Conservation (phyloP, 169 alveolate genomes). For the Sarcocystis neurona region DNA sequence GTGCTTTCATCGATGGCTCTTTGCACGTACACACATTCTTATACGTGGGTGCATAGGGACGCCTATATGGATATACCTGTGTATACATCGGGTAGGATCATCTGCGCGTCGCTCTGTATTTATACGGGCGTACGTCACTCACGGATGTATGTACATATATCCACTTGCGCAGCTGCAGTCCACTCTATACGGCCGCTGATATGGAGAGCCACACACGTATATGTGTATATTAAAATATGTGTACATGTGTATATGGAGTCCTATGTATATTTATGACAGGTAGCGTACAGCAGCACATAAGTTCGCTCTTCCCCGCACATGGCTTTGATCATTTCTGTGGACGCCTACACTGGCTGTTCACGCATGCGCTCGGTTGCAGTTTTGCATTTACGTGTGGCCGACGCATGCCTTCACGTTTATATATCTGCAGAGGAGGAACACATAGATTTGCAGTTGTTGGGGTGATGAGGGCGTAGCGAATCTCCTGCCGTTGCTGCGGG, state of each 20-base stretch:
- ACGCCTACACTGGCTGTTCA: too few relatives aligned
- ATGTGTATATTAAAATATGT: too few relatives aligned
- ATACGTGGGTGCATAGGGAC: neutral
- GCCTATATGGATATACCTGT: neutral
- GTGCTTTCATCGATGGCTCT: neutral
- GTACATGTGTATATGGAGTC: neutral
- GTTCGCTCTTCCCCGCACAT: neutral
- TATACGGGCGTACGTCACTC: too few relatives aligned
- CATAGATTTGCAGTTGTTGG: too few relatives aligned
- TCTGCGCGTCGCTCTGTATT: neutral
- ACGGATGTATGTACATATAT: neutral
- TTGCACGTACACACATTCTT: neutral
- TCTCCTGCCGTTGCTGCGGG: too few relatives aligned
- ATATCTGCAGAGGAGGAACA: too few relatives aligned
- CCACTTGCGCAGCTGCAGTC: neutral
- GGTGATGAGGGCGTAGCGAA: too few relatives aligned
- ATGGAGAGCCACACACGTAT: neutral
- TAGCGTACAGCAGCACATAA: neutral
- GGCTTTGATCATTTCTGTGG: too few relatives aligned
- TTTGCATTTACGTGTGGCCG: too few relatives aligned
- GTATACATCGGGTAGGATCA: neutral
- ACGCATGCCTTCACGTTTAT: too few relatives aligned
- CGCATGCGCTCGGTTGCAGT: too few relatives aligned
- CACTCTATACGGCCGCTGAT: neutral
- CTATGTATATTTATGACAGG: neutral